phyloP scores from a whole-genome alignment of 2,329 filamentous ascomycete species.

The Pseudodiploospora longispora region DNA sequence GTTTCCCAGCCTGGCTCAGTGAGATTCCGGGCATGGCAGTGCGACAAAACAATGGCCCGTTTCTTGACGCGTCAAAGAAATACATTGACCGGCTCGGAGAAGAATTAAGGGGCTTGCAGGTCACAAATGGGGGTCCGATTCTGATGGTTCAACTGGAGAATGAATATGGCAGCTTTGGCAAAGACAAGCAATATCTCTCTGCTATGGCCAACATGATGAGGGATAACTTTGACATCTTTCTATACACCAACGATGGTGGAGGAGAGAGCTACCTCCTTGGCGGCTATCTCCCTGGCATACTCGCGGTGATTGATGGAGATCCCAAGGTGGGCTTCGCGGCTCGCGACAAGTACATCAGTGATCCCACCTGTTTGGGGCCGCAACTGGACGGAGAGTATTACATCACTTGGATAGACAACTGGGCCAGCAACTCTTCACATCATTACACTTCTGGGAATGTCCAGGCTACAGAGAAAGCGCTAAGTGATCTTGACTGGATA shows the following conservation, averaged over 20 bases:
- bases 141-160: constrained; percentile 44
- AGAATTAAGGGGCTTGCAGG: constrained; percentile 27
- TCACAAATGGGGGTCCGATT: constrained; percentile 36
- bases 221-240: constrained; percentile 30
- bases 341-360: constrained; percentile 34
- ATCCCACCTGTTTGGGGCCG: constrained; percentile 33
- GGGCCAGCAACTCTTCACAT: constrained; percentile 20
- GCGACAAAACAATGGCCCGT: constrained; percentile 31
- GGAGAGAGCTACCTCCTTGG: constrained; percentile 33
- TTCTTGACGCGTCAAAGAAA: constrained; percentile 26
- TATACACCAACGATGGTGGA: constrained; percentile 44
- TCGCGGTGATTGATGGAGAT: constrained; percentile 39
- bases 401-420: constrained; percentile 7
- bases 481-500: constrained; percentile 13
- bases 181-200: constrained; percentile 34
- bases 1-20: constrained; percentile 38
- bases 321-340: constrained; percentile 20
- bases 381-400: constrained; percentile 35
- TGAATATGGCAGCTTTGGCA: constrained; percentile 41
- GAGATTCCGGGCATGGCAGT: constrained; percentile 32
- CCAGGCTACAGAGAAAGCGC: neutral
- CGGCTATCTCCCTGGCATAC: constrained; percentile 33
- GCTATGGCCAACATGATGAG: constrained; percentile 33
- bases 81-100: constrained; percentile 24
- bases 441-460: constrained; percentile 27